These are phyloP conservation scores for Ophiocordyceps camponoti-leonardi DNA, from an alignment of 2,329 filamentous ascomycete species.

Conservation along the genomic window DNA sequence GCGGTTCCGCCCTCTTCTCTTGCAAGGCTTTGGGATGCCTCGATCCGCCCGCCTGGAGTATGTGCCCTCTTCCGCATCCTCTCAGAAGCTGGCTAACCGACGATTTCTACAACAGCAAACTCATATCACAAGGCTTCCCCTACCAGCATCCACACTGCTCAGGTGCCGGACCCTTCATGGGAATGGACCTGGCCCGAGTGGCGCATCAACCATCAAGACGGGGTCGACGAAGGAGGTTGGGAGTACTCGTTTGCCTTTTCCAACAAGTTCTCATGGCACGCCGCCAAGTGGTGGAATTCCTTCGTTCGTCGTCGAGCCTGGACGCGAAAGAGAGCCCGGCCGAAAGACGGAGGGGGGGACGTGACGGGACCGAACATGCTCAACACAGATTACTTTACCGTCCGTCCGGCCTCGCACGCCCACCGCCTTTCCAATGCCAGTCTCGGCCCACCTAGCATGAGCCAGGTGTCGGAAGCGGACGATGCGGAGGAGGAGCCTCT, in stretches of 20 bases:
- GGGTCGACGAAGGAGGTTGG: constrained; percentile 77
- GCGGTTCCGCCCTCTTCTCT: constrained; percentile 81
- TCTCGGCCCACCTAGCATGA: constrained; percentile 18
- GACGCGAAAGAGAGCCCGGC: constrained; percentile 63
- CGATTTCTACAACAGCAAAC: constrained; percentile 33
- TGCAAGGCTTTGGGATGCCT: constrained; percentile 67
- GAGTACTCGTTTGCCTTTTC: constrained; percentile 85
- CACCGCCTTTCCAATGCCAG: constrained; percentile 14
- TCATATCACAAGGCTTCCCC: constrained; percentile 40
- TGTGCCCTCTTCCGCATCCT: no score
- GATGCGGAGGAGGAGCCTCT: constrained; percentile 17
- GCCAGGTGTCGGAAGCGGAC: constrained; percentile 23
- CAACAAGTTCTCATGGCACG: constrained; percentile 67
- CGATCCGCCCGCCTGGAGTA: constrained; percentile 69
- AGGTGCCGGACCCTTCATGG: constrained; percentile 90
- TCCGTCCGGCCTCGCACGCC: constrained; percentile 37
- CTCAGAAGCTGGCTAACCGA: no score
- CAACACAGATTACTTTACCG: constrained; percentile 64
- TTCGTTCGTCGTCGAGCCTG: constrained; percentile 84
- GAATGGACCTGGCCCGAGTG: constrained; percentile 64
- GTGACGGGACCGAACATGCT: constrained; percentile 45
- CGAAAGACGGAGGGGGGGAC: constrained; percentile 20
- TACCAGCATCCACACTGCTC: constrained; percentile 63
- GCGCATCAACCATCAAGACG: constrained; percentile 53
- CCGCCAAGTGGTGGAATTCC: constrained; percentile 80